These are phyloP conservation scores for Phytophthora syringae DNA, from an alignment of 352 stramenopile species.

Conservation along the genomic window DNA sequence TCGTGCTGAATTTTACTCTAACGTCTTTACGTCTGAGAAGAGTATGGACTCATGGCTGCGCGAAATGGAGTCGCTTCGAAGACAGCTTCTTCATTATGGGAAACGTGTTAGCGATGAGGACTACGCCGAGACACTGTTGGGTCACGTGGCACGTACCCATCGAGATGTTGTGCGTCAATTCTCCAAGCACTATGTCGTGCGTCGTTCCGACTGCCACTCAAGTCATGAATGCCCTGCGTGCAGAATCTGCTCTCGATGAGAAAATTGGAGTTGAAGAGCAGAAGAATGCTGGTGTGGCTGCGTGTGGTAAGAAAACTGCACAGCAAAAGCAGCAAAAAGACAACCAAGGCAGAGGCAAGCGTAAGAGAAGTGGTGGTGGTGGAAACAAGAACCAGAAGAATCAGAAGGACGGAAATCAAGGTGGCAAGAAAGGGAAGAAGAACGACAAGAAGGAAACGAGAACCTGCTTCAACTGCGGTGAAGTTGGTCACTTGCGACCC, in stretches of 20 bases:
- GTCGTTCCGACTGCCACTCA: conserved; percentile 4
- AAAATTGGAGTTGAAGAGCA: conserved; percentile 9
- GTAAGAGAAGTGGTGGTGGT: conserved; percentile 2
- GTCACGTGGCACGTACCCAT: conserved; percentile 6
- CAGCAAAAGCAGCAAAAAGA: background rate
- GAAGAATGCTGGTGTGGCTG: conserved; percentile 6
- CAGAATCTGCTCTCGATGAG: conserved; percentile 9
- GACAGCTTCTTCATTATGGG: conserved; percentile 16
- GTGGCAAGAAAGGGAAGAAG: conserved; percentile 2
- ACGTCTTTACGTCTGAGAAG: conserved; percentile 5
- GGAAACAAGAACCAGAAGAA: conserved; percentile 6
- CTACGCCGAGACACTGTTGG: conserved; percentile 8
- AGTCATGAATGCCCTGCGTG: conserved; percentile 9
- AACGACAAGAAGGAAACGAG: background rate
- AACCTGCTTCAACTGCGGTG: conserved; percentile 3
- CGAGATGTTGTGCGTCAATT: conserved; percentile 15
- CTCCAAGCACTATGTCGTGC: conserved; percentile 17
- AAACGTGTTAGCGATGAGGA: conserved; percentile 10
- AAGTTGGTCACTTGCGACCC: conserved; percentile 10
- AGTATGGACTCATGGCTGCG: conserved; percentile 10
- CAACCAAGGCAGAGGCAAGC: conserved; percentile 8
- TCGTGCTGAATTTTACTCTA: conserved; percentile 16
- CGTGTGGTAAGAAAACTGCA: conserved; percentile 9
- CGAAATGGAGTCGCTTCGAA: conserved; percentile 11
- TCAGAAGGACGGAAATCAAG: background rate